Conservation (phyloP, 2,329 filamentous ascomycete species). For the Aspergillus niger region DNA sequence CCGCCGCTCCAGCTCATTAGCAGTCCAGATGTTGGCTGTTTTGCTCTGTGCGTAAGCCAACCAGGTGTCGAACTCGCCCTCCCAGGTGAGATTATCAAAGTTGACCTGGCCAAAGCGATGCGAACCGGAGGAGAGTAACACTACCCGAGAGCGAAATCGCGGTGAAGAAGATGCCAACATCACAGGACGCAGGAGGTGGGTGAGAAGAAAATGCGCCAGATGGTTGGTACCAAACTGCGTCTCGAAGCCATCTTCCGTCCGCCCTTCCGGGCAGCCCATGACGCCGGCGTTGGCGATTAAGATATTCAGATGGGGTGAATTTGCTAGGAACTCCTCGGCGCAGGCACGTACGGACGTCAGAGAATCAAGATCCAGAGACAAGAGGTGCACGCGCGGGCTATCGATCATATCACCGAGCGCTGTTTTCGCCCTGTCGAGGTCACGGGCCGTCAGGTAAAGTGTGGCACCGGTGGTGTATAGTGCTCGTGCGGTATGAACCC, state of each 20-base stretch:
- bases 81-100: slow-evolving; percentile 45
- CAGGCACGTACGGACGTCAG: slow-evolving; percentile 8
- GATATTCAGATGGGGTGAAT: slow-evolving; percentile 19
- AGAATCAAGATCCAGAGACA: slow-evolving; percentile 22
- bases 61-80: slow-evolving; percentile 38
- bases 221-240: slow-evolving; percentile 57
- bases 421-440: slow-evolving; percentile 36
- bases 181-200: slow-evolving; percentile 48
- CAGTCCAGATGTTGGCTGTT: slow-evolving; percentile 54
- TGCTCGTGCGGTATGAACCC: slow-evolving; percentile 49
- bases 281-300: slow-evolving; percentile 51
- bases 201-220: slow-evolving; percentile 56
- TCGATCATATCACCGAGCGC: slow-evolving; percentile 25
- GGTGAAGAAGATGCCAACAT: slow-evolving; percentile 31
- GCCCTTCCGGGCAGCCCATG: slow-evolving; percentile 37
- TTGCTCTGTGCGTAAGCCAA: slow-evolving; percentile 54
- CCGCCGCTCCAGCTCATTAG: slow-evolving; percentile 55
- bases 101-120: slow-evolving; percentile 42
- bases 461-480: slow-evolving; percentile 41
- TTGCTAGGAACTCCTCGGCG: slow-evolving; percentile 12
- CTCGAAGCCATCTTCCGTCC: slow-evolving; percentile 48
- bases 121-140: slow-evolving; percentile 48
- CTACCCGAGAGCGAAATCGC: slow-evolving; percentile 50
- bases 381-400: slow-evolving; percentile 19
- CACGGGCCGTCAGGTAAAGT: slow-evolving; percentile 40